Evolutionary conservation across 2,329 filamentous ascomycete genomes (phyloP), one percentile per base, ranked within the genome.

Genomic region (Paracamarosporium sp.): DNA sequence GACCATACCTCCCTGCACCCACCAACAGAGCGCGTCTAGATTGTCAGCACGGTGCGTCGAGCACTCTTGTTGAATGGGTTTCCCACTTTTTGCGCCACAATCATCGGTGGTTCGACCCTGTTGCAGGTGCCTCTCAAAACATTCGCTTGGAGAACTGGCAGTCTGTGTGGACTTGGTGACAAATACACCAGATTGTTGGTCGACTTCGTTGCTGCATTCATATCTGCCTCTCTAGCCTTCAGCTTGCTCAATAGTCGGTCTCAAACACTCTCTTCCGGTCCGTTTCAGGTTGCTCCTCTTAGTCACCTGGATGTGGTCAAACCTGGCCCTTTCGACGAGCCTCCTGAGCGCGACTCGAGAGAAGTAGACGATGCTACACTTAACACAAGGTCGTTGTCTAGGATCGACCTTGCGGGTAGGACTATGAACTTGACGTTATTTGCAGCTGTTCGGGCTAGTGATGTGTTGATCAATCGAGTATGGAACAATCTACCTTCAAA

Each of bases 371-470:
- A 60, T 46, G 38, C 43, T 12, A 56, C 58, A 5, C 52, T 61
- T 5, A 5, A 44, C 8, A 52, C 57, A 3, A 56, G 31, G 36
- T 63, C 51, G 5, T 38, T 67, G 12, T 55, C 63, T 9, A 58
- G 66, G 25, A 27, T 44, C 22, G 61, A 68, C 24, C 73, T 83
- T 59, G 90, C 88, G 11, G 92, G 92, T 43, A 86, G 88, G 65
- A 94, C 92, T 1, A 83, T 96, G 59, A 92, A 96, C 71, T 81
- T 96, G 30, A 94, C 91, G 0, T 80, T 96, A n/a, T 94, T 95
- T 71, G 86, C 90, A 11, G 81, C 86, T 44, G 88, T 87, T 11
- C 84, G 91, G 64, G 92, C 92, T 43, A 70, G 90, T 11, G 91
- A 95, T 74, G 85, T 92, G 5, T 65, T 92, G 8, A 79, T 90